phyloP scores from a whole-genome alignment of 139 green algal genomes.

The Zygnema cylindricum region DNA sequence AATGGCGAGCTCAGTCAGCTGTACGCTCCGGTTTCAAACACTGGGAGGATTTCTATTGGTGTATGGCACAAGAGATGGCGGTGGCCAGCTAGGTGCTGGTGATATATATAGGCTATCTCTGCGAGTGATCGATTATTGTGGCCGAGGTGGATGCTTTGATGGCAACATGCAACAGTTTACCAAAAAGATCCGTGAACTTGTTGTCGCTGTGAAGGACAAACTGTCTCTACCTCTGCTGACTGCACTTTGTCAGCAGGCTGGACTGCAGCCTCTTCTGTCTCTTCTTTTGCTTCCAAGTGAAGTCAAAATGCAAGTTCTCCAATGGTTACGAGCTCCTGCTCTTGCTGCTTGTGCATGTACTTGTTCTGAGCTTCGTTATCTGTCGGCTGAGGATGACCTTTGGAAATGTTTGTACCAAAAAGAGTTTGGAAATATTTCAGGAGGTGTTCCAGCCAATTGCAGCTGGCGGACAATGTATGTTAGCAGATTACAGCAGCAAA shows the following conservation, averaged over 20 bases:
- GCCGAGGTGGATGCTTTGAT: not conserved
- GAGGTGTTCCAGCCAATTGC: constrained; percentile 13
- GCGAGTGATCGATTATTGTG: not conserved
- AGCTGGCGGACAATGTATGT: not conserved
- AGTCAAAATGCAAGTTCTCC: constrained; percentile 13
- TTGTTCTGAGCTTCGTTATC: constrained; percentile 7
- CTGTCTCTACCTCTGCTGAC: constrained; percentile 30
- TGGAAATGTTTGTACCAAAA: not conserved
- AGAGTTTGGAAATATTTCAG: constrained; percentile 6
- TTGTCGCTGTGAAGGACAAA: constrained; percentile 16
- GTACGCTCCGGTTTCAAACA: not conserved
- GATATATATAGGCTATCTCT: not conserved
- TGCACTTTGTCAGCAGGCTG: not conserved
- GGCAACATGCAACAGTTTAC: not conserved
- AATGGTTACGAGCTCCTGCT: not conserved
- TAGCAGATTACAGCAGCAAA: not conserved
- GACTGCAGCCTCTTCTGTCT: not conserved
- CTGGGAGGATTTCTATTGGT: constrained; percentile 7
- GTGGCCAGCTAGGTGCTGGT: not conserved
- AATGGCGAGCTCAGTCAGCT: not conserved
- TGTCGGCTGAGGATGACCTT: not conserved
- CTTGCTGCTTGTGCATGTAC: not conserved
- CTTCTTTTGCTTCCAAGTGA: constrained; percentile 17
- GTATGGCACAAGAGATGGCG: constrained; percentile 1
- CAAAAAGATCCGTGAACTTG: constrained; percentile 17